Conservation (phyloP, 495 filamentous ascomycete species). For the Penicillium canescens region DNA sequence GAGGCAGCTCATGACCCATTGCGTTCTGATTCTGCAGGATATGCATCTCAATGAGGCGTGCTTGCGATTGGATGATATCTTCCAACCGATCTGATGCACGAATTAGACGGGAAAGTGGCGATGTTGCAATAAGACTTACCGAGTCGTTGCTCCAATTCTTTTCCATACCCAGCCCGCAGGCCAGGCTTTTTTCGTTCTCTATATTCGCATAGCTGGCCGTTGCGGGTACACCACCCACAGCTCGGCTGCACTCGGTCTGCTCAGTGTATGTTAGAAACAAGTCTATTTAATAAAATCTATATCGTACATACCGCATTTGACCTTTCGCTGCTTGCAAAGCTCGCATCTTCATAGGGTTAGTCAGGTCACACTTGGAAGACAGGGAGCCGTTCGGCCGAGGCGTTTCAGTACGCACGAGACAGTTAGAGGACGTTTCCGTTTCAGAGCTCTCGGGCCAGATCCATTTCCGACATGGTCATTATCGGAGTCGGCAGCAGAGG, state of each 20-base stretch:
- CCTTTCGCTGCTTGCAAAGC: slow-evolving; percentile 81
- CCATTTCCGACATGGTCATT: slow-evolving; percentile 35
- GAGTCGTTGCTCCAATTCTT: slow-evolving; percentile 82
- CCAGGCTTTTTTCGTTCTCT: slow-evolving; percentile 85
- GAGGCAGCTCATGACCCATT: slow-evolving; percentile 23
- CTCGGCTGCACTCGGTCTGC: slow-evolving; percentile 73
- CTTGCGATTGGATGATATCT: slow-evolving; percentile 48
- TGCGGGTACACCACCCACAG: slow-evolving; percentile 86
- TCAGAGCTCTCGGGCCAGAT: slow-evolving; percentile 31
- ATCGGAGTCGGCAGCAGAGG: slow-evolving; percentile 40
- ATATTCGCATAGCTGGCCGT: slow-evolving; percentile 76
- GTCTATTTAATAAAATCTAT: neutral
- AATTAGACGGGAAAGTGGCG: neutral
- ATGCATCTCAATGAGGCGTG: slow-evolving; percentile 50
- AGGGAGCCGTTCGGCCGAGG: neutral
- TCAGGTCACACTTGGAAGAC: neutral
- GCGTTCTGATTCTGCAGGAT: slow-evolving; percentile 38
- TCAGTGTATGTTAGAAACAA: slow-evolving; percentile 12
- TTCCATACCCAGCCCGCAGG: slow-evolving; percentile 79
- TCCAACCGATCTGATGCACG: slow-evolving; percentile 44
- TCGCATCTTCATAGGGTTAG: slow-evolving; percentile 60
- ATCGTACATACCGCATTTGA: slow-evolving; percentile 62
- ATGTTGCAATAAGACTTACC: slow-evolving; percentile 24
- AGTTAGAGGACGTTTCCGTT: slow-evolving; percentile 47
- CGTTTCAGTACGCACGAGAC: slow-evolving; percentile 40